Base-by-base conservation (phyloP, 73 alveolate genomes). In the Paramecium bursaria region DNA sequence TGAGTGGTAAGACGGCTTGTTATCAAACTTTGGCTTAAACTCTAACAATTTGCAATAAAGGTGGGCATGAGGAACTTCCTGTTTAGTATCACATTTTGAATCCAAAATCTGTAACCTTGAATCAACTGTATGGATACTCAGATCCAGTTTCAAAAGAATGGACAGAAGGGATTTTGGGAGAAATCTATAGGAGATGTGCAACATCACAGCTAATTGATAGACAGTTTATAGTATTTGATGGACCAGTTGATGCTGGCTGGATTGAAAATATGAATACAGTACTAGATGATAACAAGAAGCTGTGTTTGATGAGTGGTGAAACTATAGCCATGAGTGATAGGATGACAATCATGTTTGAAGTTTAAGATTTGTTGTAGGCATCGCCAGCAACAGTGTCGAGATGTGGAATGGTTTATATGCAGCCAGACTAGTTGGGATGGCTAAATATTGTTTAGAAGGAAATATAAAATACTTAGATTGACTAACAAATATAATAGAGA, bases 341-440 rank as follows among this genome's bases (percentile, higher is more conserved):
- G 46, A 96, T 96, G 99, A 93, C 97, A 49, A 86, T 96, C 26
- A 94, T 96, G 49, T 95, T 94, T 73, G 99, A 95, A 88, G 95
- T 92, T 17, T 93, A 95, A 82, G 97, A 95, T 85, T 85, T 95
- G 39, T 87, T 92, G 25, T 93, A 95, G 60, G 98, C 99, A 1
- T 91, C 98, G 0, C 99, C 99, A 35, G 99, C 99, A 6, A 97
- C 99, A 3, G 99, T 97, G 17, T 90, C 98, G 17, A 87, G 99
- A 85, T 95, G 98, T 87, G 99, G 99, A 17, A 97, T 97, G 99
- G 99, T 97, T 50, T 93, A 93, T 86, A 91, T 95, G 96, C 91
- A 95, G 52, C 99, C 99, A 74, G 95, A 94, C 21, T 73, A 91
- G 49, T 50, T 95, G 44, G 99, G 99, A 4, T 90, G 96, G 91